Evolutionary conservation across 176 grass and related monocot species (phyloP).

Genomic region (bread wheat (Triticum aestivum)): IWGSC_CS_RefSeq_v2.1 NC_057812.1:23857646-23858145

Average conservation of each 20-base stretch:
- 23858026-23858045: conserved; percentile 57
- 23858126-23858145: conserved; percentile 49
- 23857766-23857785: not conserved
- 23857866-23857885: not conserved
- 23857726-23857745: not conserved
- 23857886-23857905: not conserved
- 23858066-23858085: conserved; percentile 31
- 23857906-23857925: not conserved
- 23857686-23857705: not conserved
- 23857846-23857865: not conserved
- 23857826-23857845: not conserved
- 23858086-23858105: conserved; percentile 42
- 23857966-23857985: not conserved
- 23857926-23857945: not conserved
- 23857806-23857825: too few relatives aligned
- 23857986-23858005: conserved; percentile 53
- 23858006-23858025: conserved; percentile 49
- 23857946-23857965: not conserved
- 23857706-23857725: not conserved
- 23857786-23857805: too few relatives aligned
- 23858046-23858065: conserved; percentile 48
- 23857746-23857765: not conserved
- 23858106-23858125: conserved; percentile 50
- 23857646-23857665: not conserved
- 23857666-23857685: not conserved